These are phyloP conservation scores for Aplosporella prunicola DNA, from an alignment of 2,329 filamentous ascomycete genomes.

Conservation along the genomic window DNA sequence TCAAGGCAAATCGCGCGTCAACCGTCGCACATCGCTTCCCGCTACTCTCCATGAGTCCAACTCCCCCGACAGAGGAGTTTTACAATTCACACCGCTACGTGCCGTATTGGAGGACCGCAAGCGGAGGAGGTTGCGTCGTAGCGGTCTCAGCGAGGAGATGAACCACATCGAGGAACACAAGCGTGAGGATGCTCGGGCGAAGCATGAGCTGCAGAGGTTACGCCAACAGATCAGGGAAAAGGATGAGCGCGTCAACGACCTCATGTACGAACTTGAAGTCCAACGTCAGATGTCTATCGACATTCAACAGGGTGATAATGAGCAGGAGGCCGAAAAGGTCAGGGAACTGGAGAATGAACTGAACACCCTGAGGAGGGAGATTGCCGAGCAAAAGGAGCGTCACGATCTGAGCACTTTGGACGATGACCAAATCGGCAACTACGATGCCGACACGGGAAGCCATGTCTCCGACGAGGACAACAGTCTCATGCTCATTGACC, in stretches of 20 bases:
- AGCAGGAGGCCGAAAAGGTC: constrained; percentile 25
- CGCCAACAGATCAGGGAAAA: constrained; percentile 28
- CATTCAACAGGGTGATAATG: constrained; percentile 25
- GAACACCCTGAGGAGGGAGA: constrained; percentile 21
- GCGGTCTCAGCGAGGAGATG: constrained; percentile 33
- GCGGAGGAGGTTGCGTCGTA: constrained; percentile 31
- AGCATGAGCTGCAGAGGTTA: constrained; percentile 25
- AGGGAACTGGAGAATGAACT: constrained; percentile 20
- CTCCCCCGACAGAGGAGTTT: constrained; percentile 8
- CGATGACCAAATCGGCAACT: constrained; percentile 14
- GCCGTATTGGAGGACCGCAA: constrained; percentile 24
- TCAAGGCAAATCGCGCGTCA: constrained; percentile 4
- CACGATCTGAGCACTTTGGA: constrained; percentile 5
- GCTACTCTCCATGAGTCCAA: constrained; percentile 3
- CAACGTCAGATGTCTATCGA: constrained; percentile 31
- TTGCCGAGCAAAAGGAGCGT: constrained; percentile 23
- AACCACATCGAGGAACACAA: constrained; percentile 29
- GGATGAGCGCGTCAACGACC: constrained; percentile 21
- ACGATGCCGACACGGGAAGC: constrained; percentile 10
- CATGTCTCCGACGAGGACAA: constrained; percentile 17
- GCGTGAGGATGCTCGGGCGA: constrained; percentile 25
- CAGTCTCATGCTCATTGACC: constrained; percentile 22
- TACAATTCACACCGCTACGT: constrained; percentile 27
- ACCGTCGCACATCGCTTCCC: constrained; percentile 7
- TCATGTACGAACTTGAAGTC: constrained; percentile 28